phyloP scores from a whole-genome alignment of 2,329 filamentous ascomycete species.

The Talaromyces funiculosus region DNA sequence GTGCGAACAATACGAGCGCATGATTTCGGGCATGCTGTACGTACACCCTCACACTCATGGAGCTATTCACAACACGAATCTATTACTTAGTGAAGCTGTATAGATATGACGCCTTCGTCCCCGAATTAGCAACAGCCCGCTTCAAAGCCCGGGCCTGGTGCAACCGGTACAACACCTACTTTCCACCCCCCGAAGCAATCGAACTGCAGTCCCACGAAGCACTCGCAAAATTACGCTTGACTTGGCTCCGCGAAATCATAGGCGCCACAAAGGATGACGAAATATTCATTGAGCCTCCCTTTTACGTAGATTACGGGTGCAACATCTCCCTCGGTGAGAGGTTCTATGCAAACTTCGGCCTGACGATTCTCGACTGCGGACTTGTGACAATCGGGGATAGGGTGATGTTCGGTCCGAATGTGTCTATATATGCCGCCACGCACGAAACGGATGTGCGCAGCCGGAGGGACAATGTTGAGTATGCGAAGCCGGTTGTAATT shows the following conservation, averaged over 20 bases:
- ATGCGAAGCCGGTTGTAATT: conserved; percentile 44
- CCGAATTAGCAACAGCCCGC: conserved; percentile 47
- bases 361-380: conserved; percentile 49
- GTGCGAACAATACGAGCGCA: conserved; percentile 24
- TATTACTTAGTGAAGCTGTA: neutral
- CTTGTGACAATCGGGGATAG: conserved; percentile 49
- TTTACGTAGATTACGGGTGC: conserved; percentile 59
- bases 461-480: conserved; percentile 46
- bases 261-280: conserved; percentile 46
- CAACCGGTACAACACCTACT: conserved; percentile 55
- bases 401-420: conserved; percentile 50
- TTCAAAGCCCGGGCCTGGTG: conserved; percentile 52
- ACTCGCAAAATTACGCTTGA: conserved; percentile 35
- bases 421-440: conserved; percentile 49
- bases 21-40: conserved; percentile 25
- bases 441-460: conserved; percentile 48
- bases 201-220: conserved; percentile 28
- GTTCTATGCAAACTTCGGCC: conserved; percentile 48
- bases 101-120: conserved; percentile 49
- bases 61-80: neutral
- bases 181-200: conserved; percentile 32
- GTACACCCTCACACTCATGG: neutral
- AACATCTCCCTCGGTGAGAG: conserved; percentile 55
- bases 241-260: conserved; percentile 49
- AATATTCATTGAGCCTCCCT: conserved; percentile 53